Evolutionary conservation across 352 stramenopile species (phyloP).

Genomic region (Pythium periplocum): DNA sequence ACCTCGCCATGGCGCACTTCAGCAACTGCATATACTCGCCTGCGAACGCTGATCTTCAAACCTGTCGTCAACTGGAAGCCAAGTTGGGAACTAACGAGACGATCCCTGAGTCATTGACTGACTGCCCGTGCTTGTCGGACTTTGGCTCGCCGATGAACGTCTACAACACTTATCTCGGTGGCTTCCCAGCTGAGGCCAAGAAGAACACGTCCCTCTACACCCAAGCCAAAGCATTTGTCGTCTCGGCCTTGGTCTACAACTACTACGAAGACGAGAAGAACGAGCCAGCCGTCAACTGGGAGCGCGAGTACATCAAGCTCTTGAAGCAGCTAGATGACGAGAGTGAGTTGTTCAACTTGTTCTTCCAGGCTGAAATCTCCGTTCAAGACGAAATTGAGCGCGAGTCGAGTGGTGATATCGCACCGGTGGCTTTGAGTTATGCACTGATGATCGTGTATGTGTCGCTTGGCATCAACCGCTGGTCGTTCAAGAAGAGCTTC

Average conservation of each 20-base stretch:
- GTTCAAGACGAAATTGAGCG: slow-evolving; percentile 51
- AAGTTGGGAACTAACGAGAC: slow-evolving; percentile 22
- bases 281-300: slow-evolving; percentile 49
- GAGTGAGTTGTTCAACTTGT: slow-evolving; percentile 59
- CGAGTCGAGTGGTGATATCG: slow-evolving; percentile 37
- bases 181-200: slow-evolving; percentile 21
- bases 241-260: slow-evolving; percentile 44
- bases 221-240: slow-evolving; percentile 40
- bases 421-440: slow-evolving; percentile 48
- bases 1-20: slow-evolving; percentile 35
- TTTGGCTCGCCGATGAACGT: slow-evolving; percentile 56
- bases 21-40: slow-evolving; percentile 38
- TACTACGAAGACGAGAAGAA: slow-evolving; percentile 37
- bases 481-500: slow-evolving; percentile 38
- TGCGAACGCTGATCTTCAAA: slow-evolving; percentile 32
- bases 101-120: slow-evolving; percentile 48
- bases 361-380: slow-evolving; percentile 57
- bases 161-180: slow-evolving; percentile 49
- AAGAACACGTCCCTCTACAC: slow-evolving; percentile 30
- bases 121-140: slow-evolving; percentile 57
- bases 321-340: slow-evolving; percentile 43
- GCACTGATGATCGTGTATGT: slow-evolving; percentile 69
- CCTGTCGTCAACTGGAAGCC: slow-evolving; percentile 31
- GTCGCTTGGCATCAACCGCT: slow-evolving; percentile 56
- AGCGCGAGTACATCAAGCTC: slow-evolving; percentile 50